Evolutionary conservation across 495 filamentous ascomycete species (phyloP).

Genomic region (Penicillium paxilli): DNA sequence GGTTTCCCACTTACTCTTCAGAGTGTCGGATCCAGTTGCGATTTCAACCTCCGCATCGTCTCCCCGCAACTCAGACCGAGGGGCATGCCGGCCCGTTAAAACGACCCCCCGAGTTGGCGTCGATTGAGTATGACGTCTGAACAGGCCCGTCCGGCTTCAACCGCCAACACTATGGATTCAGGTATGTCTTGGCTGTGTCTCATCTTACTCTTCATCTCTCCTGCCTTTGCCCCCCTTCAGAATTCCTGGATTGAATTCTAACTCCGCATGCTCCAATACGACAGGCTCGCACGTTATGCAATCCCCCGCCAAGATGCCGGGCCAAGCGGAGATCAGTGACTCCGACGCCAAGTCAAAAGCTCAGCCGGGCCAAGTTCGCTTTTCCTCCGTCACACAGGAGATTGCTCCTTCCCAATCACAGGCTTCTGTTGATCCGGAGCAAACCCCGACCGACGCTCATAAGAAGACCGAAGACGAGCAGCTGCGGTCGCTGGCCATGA

Average conservation of each 20-base stretch:
- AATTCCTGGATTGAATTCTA: constrained; percentile 7
- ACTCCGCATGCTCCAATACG: constrained; percentile 14
- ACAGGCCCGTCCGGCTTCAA: constrained; percentile 30
- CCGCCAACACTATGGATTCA: constrained; percentile 27
- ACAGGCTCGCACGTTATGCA: constrained; percentile 23
- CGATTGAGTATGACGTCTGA: constrained; percentile 47
- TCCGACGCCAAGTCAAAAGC: constrained; percentile 35
- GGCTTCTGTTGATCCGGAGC: constrained; percentile 32
- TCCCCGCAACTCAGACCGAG: not conserved
- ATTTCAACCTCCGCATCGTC: not conserved
- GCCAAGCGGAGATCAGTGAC: constrained; percentile 28
- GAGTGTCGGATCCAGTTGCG: too few relatives aligned
- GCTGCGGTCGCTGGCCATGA: constrained; percentile 69
- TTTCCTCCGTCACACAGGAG: constrained; percentile 77
- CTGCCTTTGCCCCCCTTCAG: not conserved
- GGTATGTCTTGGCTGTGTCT: constrained; percentile 31
- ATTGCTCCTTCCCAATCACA: constrained; percentile 54
- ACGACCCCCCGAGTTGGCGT: constrained; percentile 21
- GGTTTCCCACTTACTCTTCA: too few relatives aligned
- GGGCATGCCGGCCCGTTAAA: constrained; percentile 41
- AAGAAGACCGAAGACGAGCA: constrained; percentile 51
- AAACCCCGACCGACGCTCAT: constrained; percentile 24
- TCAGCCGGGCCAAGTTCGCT: constrained; percentile 63
- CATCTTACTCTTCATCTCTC: constrained; percentile 1
- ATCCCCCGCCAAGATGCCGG: constrained; percentile 27